phyloP scores from a whole-genome alignment of 2,329 filamentous ascomycete species.

The Harringtonia aguacate region DNA sequence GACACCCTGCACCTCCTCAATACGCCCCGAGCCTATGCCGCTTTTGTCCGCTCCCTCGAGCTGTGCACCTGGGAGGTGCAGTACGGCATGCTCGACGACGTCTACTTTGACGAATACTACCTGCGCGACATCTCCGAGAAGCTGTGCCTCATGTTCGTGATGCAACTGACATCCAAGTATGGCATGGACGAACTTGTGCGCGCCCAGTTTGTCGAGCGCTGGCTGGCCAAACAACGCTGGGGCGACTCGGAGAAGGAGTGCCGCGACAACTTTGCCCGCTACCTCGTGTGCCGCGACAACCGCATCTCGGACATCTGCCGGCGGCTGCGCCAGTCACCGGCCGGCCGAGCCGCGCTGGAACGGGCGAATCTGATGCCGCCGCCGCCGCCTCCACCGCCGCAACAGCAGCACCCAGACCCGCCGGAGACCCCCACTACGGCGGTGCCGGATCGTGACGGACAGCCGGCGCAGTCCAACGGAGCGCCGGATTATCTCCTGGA shows the following conservation, averaged over 20 bases:
- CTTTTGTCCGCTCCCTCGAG: constrained; percentile 50
- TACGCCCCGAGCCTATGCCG: constrained; percentile 38
- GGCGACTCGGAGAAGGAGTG: constrained; percentile 43
- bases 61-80: constrained; percentile 39
- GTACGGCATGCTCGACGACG: constrained; percentile 41
- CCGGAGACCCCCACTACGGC: background rate
- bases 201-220: constrained; percentile 58
- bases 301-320: constrained; percentile 41
- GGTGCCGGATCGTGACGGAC: constrained; percentile 14
- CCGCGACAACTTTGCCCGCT: constrained; percentile 40
- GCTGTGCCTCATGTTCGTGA: constrained; percentile 46
- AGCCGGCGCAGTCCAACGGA: background rate
- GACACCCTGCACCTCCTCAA: constrained; percentile 37
- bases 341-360: constrained; percentile 40
- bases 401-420: background rate
- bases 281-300: constrained; percentile 39
- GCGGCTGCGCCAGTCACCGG: constrained; percentile 34
- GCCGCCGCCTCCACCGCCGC: constrained; percentile 6
- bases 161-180: constrained; percentile 48
- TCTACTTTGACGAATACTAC: constrained; percentile 51
- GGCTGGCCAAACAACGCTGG: constrained; percentile 66
- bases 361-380: constrained; percentile 36
- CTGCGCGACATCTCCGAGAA: constrained; percentile 52
- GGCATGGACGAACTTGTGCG: constrained; percentile 46
- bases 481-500: background rate